phyloP scores from a whole-genome alignment of 108 stramenopile species.

The Parietichytrium sp. region DNA sequence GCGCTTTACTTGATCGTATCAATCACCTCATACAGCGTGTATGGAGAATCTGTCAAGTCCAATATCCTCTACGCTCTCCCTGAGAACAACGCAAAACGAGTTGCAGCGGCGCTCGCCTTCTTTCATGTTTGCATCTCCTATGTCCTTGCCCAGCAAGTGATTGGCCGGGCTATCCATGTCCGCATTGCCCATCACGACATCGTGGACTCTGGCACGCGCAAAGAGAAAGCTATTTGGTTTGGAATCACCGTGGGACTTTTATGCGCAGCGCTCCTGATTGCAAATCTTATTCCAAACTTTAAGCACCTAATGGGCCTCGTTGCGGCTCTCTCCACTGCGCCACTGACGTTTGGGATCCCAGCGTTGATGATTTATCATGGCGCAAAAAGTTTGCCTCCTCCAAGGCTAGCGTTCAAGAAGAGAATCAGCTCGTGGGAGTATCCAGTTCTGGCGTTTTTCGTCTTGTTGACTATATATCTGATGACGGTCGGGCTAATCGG shows the following conservation, averaged over 20 bases:
- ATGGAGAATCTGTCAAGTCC: not conserved
- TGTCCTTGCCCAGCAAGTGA: slow-evolving; percentile 23
- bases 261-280: not conserved
- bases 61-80: slow-evolving; percentile 4
- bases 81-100: not conserved
- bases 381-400: not conserved
- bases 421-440: not conserved
- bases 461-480: not conserved
- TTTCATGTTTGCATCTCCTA: slow-evolving; percentile 37
- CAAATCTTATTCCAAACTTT: not conserved
- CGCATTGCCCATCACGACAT: not conserved
- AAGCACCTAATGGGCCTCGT: slow-evolving; percentile 17
- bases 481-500: not conserved
- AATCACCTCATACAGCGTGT: not conserved
- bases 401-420: not conserved
- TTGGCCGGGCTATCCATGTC: slow-evolving; percentile 4
- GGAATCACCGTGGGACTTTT: not conserved
- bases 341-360: slow-evolving; percentile 1
- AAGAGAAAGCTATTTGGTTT: not conserved
- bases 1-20: not conserved
- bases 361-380: slow-evolving; percentile 10
- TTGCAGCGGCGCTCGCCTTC: not conserved
- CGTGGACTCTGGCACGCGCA: not conserved
- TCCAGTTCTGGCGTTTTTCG: not conserved
- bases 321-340: slow-evolving; percentile 14